Evolutionary conservation across 495 filamentous ascomycete genomes (phyloP).

Genomic region (Neurospora cerealis): DNA sequence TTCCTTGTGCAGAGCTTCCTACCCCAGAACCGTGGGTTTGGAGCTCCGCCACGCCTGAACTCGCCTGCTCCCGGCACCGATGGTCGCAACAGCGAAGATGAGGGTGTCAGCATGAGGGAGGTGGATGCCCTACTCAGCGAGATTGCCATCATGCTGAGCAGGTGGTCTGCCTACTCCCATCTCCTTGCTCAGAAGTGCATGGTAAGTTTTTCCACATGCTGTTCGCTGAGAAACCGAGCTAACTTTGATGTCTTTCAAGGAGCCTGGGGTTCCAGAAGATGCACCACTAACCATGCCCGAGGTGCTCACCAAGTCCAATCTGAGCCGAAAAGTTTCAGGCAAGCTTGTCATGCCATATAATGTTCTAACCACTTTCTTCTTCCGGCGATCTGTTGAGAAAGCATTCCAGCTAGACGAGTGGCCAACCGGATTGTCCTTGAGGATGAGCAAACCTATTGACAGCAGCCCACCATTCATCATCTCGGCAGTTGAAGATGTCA

Average conservation of each 20-base stretch:
- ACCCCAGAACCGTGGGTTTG: slow-evolving; percentile 48
- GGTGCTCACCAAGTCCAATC: slow-evolving; percentile 62
- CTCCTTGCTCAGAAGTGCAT: slow-evolving; percentile 79
- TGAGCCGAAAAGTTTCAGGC: slow-evolving; percentile 63
- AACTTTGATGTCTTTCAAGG: slow-evolving; percentile 24
- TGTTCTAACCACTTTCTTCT: slow-evolving; percentile 85
- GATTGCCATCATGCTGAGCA: slow-evolving; percentile 78
- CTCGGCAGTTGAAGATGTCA: slow-evolving; percentile 93
- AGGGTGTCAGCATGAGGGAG: slow-evolving; percentile 91
- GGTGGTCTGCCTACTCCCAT: slow-evolving; percentile 86
- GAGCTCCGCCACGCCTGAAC: slow-evolving; percentile 39
- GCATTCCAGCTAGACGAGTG: slow-evolving; percentile 96
- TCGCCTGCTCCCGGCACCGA: slow-evolving; percentile 58
- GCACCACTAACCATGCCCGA: slow-evolving; percentile 49
- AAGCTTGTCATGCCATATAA: slow-evolving; percentile 73
- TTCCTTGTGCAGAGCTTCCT: slow-evolving; percentile 94
- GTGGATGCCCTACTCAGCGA: slow-evolving; percentile 80
- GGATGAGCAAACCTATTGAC: slow-evolving; percentile 53
- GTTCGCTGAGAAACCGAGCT: slow-evolving; percentile 2
- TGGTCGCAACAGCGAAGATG: slow-evolving; percentile 58
- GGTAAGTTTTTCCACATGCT: slow-evolving; percentile 37
- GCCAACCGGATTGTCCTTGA: slow-evolving; percentile 69
- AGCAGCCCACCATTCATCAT: slow-evolving; percentile 82
- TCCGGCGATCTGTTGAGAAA: slow-evolving; percentile 89
- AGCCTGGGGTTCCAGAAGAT: slow-evolving; percentile 32